These are phyloP conservation scores for Cochlearia excelsa DNA, from an alignment of 345 rosid species.

Conservation along the genomic window DNA sequence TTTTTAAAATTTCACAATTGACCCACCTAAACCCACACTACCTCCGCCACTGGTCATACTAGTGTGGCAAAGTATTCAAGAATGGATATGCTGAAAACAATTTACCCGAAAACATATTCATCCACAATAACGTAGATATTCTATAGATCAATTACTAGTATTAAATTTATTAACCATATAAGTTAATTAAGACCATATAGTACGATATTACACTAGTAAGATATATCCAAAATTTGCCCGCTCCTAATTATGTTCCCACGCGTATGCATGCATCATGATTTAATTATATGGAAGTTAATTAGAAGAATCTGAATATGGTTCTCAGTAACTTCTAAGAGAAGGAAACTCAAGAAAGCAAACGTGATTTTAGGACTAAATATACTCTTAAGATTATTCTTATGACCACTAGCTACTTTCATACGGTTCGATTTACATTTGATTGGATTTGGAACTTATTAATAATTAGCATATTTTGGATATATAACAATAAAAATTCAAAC, in stretches of 20 bases:
- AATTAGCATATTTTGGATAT: neutral
- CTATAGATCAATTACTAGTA: neutral
- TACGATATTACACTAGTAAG: neutral
- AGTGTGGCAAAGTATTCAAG: neutral
- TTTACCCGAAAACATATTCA: neutral
- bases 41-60: too few relatives aligned
- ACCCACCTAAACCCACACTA: too few relatives aligned
- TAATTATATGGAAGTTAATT: neutral
- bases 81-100: neutral
- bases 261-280: neutral
- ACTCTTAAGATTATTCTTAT: slow-evolving; percentile 15
- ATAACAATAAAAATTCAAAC: neutral
- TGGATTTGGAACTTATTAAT: neutral
- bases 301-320: slow-evolving; percentile 31
- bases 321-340: slow-evolving; percentile 26
- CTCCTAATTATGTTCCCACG: neutral
- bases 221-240: neutral
- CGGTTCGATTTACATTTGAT: slow-evolving; percentile 17
- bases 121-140: neutral
- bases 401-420: slow-evolving; percentile 7
- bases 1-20: too few relatives aligned
- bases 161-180: neutral
- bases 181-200: too few relatives aligned
- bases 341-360: neutral
- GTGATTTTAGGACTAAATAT: slow-evolving; percentile 8